phyloP scores from a whole-genome alignment of 768 basidiomycete species.

The Mycena sanguinolenta region DNA sequence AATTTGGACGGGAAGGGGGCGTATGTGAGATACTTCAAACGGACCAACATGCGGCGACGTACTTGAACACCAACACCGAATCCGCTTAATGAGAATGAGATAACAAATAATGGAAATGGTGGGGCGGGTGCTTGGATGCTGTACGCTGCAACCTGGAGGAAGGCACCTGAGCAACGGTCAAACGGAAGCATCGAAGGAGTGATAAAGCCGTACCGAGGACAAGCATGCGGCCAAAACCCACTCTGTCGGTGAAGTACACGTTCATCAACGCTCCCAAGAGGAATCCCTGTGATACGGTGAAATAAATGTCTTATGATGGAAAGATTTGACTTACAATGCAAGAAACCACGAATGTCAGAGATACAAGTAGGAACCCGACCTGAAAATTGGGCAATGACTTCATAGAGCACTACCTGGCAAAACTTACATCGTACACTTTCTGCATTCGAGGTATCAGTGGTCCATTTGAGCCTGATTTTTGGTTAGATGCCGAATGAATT shows the following conservation, averaged over 20 bases:
- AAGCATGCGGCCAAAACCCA: slow-evolving; percentile 57
- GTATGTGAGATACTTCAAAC: background rate
- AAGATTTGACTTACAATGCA: slow-evolving; percentile 43
- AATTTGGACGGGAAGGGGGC: background rate
- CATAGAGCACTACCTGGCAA: no score
- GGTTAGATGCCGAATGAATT: background rate
- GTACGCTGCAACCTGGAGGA: slow-evolving; percentile 59
- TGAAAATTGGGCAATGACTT: slow-evolving; percentile 31
- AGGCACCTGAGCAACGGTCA: slow-evolving; percentile 50
- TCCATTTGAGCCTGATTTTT: slow-evolving; percentile 1
- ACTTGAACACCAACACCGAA: slow-evolving; percentile 65
- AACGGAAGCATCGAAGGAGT: slow-evolving; percentile 2
- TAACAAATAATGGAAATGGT: slow-evolving; percentile 65
- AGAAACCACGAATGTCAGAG: slow-evolving; percentile 59
- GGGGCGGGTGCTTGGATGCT: slow-evolving; percentile 60
- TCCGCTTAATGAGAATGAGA: slow-evolving; percentile 61
- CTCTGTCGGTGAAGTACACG: slow-evolving; percentile 57
- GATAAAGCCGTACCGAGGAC: slow-evolving; percentile 36
- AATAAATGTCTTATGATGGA: background rate
- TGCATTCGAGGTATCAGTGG: slow-evolving; percentile 36
- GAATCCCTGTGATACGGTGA: slow-evolving; percentile 56
- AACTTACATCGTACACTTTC: slow-evolving; percentile 29
- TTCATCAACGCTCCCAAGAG: slow-evolving; percentile 62
- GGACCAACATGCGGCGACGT: background rate
- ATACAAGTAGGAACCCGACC: slow-evolving; percentile 63